Base-by-base conservation (phyloP, 768 basidiomycete species). In the Lactarius tabidus region DNA sequence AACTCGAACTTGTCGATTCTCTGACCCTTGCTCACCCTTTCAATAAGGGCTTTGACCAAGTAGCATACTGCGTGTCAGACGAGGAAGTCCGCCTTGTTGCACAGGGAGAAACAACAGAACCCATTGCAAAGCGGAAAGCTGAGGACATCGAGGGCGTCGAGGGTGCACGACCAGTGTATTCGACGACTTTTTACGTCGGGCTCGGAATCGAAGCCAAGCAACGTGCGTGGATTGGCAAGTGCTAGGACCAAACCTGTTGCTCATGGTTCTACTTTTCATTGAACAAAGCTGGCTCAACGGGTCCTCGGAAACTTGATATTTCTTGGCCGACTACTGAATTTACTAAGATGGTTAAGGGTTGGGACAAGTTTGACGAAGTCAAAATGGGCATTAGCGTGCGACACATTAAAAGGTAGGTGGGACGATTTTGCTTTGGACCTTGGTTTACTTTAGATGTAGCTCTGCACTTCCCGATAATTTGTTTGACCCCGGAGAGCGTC, bases 171-270 rank as follows among this genome's bases (percentile, higher is more conserved):
- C 81, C 85, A n/a, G 91, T 98, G 10, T 85, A 90, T 74, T 91
- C 94, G n/a, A 95, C 95, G n/a, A 93, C 91, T 1, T 98, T 97
- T 77, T 99, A 96, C 73, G 94, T 99, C 69, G 97, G 97, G 23
- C 83, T 99, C 62, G 85, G 87, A 52, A 91, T 99, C 67, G 90
- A 94, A 75, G 90, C 93, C 62, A 95, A 89, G 79, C 90, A 87
- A 77, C 83, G 95, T 97, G 78, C 79, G 83, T 81, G 67, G 70
- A 67, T 57, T 59, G 43, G 33, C 59, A 54, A 67, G 45, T 65
- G 58, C 59, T 55, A 17, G 53, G 59, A 39, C 55, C 64, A 20
- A 51, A 41, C 12, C 60, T 58, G 66, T 57, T 68, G 62, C 64
- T 64, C 35, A 57, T 48, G 54, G 64, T 60, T 62, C 60, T 36